Base-by-base conservation (phyloP, 1,284 basidiomycete genomes). In the Leccinum pachyderme region DNA sequence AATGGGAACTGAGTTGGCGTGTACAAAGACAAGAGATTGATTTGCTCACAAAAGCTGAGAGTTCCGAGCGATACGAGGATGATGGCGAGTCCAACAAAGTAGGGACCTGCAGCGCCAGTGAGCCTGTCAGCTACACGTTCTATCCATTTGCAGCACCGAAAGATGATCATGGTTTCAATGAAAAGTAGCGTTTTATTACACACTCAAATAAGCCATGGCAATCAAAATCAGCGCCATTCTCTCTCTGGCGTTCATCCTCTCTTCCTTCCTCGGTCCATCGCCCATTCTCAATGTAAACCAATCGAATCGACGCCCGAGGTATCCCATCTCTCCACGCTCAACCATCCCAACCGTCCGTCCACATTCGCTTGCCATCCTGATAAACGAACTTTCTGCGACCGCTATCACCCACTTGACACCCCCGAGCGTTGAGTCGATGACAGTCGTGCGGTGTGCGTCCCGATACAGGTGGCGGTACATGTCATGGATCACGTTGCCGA, bases 61-160 rank as follows among this genome's bases (percentile, higher is more conserved):
- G 83, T 78, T 25, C 92, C 93, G 1, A 78, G 67, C 3, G 77
- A 72, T 37, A 95, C 84, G 44, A 98, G 79, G 6, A 84, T 61
- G 60, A 87, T 77, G 13, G 93, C 95, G 25, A 95, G 75, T 0
- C 74, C 80, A 50, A 98, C 83, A 71, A 98, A 98, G 63, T 90
- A 81, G 0, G 95, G 95, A 0, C 96, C 95, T 13, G 93, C 95
- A 50, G 89, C 86, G 55, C 94, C 93, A 0, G 93, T 97, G 41
- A 96, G 62, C 65, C 81, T 79, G 72, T 97, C 93, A 5, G 84
- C 93, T 47, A 76, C 73, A 47, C 83, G 75, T 74, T 98, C 95
- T 29, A 96, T 72, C 24, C 79, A 75, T 69, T 86, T 91, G 77
- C 95, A 97, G 75, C 91, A 95, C 51, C 84, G 80, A 65, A 96